Evolutionary conservation across 371 early-diverging fungal species (phyloP), one percentile per base, ranked within the genome.

Genomic region (Apophysomyces ossiformis): DNA sequence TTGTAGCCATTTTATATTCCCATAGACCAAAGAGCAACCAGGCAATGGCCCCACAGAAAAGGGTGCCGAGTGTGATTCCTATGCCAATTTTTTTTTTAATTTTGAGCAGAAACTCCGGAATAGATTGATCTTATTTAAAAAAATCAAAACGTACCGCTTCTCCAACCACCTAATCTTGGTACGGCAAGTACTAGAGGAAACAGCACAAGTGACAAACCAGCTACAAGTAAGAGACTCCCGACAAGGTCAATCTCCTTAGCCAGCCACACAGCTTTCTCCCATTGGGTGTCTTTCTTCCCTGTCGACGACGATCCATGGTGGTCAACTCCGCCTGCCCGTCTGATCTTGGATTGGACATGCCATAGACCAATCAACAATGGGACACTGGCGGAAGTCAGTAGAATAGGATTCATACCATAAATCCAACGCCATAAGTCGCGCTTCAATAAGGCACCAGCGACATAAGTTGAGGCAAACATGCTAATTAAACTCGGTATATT

Each of bases 1-100:
- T 71, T 45, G 68, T 56, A 1, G 85, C 79, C 50, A 58, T 61
- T 50, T 77, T 80, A 47, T 41, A 37, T 66, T 85, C 85, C 74
- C 81, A 85, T 43, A 72, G 21, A 35, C 54, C 60, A 62, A 85
- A 73, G 7, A 81, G 65, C 15, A 64, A n/a, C 54, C 54, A 50
- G 7, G 54, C 54, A n/a, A 50, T 6, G 1, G 21, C 54, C 1
- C 54, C 54, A 21, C n/a, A 21, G 11, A 21, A 50, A 21, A 50
- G 21, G 4, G 21, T 7, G 5, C 54, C 21, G 8, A 50, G 4
- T 16, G 54, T 50, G 21, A 21, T 50, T 21, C 18, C 54, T 50
- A 50, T 26, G 2, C 32, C 32, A 26, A 26, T 26, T 2, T 2
- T 26, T 26, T 26, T 26, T 26, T 26, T 26, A 26, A 26, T 2